These are phyloP conservation scores for Paraleonurus japonicus DNA, from an alignment of 257 asterid genomes.

Conservation along the genomic window DNA sequence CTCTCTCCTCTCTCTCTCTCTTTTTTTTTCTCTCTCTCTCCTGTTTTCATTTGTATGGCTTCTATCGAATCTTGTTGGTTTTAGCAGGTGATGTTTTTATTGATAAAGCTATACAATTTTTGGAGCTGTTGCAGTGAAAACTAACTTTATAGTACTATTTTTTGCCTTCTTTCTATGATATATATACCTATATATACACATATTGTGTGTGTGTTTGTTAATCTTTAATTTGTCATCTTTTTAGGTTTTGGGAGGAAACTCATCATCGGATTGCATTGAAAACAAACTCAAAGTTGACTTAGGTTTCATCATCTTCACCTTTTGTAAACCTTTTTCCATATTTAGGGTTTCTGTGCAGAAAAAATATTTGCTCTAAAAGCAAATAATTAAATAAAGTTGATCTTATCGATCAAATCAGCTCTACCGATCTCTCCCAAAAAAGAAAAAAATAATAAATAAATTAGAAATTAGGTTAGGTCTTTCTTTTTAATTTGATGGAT, in stretches of 20 bases:
- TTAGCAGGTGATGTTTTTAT: constrained; percentile 54
- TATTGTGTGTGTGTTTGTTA: constrained; percentile 5
- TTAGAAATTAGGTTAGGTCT: too few relatives aligned
- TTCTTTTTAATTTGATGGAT: too few relatives aligned
- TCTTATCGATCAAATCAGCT: not conserved
- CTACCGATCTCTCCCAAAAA: too few relatives aligned
- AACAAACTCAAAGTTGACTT: constrained; percentile 31
- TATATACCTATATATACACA: not conserved
- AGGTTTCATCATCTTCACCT: constrained; percentile 34
- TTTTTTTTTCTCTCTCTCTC: constrained; percentile 36
- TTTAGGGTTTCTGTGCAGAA: constrained; percentile 40
- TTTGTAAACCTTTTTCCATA: constrained; percentile 21
- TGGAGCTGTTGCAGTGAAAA: constrained; percentile 33
- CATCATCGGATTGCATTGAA: not conserved
- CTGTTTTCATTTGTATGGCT: constrained; percentile 61
- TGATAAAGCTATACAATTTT: constrained; percentile 39
- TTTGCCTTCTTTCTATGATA: constrained; percentile 29
- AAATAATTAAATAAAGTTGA: constrained; percentile 19
- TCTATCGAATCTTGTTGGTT: constrained; percentile 50
- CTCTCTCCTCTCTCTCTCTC: constrained; percentile 35
- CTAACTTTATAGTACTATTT: constrained; percentile 28
- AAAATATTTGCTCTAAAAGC: not conserved
- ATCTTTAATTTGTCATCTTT: not conserved
- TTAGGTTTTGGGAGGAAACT: constrained; percentile 11
- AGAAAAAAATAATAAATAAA: not conserved